A percentile compares a stretch with the other conserved stretches of the same genome.
Evolutionary conservation across 768 basidiomycete species (phyloP).

Genomic region (Leccinum barrowsii): DNA sequence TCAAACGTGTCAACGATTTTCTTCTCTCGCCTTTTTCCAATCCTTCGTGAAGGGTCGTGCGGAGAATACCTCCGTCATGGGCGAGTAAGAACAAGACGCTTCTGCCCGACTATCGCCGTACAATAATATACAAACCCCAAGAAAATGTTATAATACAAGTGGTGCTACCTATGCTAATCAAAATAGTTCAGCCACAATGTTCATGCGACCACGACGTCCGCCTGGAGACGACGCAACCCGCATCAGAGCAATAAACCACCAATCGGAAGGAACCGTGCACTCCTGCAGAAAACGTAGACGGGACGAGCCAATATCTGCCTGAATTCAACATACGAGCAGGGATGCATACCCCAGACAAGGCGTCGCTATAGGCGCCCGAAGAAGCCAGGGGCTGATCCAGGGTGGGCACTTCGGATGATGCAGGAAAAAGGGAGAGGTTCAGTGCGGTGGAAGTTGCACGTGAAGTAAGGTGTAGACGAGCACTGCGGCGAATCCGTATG

Average conservation of each 20-base stretch:
- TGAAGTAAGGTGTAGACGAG: constrained; percentile 62
- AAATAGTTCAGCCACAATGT: not conserved
- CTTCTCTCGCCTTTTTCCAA: constrained; percentile 43
- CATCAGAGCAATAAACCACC: constrained; percentile 52
- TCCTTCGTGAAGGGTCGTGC: not conserved
- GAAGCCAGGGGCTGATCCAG: constrained; percentile 51
- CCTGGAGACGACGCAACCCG: constrained; percentile 23
- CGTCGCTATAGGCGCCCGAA: constrained; percentile 79
- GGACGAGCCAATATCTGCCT: constrained; percentile 71
- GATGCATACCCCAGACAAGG: constrained; percentile 66
- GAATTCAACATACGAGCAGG: constrained; percentile 44
- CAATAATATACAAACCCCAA: not conserved
- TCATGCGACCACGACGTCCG: not conserved
- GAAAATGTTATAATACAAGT: not conserved
- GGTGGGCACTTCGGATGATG: constrained; percentile 16
- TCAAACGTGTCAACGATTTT: constrained; percentile 77
- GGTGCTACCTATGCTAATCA: not conserved
- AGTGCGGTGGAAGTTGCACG: constrained; percentile 43
- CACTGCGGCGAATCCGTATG: constrained; percentile 36
- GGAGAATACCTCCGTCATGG: not conserved
- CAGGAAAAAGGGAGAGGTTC: constrained; percentile 58
- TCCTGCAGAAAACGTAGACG: constrained; percentile 69
- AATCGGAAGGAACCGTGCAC: constrained; percentile 55
- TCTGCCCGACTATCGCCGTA: not conserved
- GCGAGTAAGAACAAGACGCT: not conserved